Evolutionary conservation across 129 eudicot genomes (phyloP).

Genomic region (carrot (Daucus carota)): DNA sequence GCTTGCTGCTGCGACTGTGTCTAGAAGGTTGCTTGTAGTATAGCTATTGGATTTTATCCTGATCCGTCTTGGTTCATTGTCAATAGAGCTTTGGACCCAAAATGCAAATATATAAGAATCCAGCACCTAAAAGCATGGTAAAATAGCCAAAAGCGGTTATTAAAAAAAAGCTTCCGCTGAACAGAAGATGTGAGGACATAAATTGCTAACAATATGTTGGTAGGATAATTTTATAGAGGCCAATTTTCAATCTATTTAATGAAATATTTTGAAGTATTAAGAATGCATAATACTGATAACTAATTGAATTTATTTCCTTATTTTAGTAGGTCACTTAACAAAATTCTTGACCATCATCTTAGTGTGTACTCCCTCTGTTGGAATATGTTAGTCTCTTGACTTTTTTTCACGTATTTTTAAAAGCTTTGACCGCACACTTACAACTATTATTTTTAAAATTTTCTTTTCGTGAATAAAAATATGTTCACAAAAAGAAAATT

Average conservation of each 20-base stretch:
- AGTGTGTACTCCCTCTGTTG: no score
- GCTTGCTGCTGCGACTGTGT: slow-evolving; percentile 83
- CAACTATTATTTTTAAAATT: no score
- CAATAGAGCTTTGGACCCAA: slow-evolving; percentile 70
- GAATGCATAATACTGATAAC: neutral
- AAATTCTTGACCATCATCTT: neutral
- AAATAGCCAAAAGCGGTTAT: neutral
- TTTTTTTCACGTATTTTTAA: no score
- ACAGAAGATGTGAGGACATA: neutral
- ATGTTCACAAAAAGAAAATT: no score
- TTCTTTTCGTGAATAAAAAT: no score
- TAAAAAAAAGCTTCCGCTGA: neutral
- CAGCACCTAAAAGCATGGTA: slow-evolving; percentile 38
- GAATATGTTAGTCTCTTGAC: no score
- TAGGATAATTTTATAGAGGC: no score
- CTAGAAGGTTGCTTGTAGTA: slow-evolving; percentile 70
- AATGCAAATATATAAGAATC: slow-evolving; percentile 76
- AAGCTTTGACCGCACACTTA: no score
- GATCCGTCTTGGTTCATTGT: slow-evolving; percentile 58
- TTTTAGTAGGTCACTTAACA: neutral
- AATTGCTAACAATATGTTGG: neutral
- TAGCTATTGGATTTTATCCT: slow-evolving; percentile 84
- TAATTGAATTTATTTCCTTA: neutral
- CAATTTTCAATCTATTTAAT: no score
- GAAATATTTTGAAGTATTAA: neutral